A percentile compares a stretch with the other conserved stretches of the same genome.
Conservation (phyloP, 495 filamentous ascomycete genomes). For the Friedmanniomyces simplex region DNA sequence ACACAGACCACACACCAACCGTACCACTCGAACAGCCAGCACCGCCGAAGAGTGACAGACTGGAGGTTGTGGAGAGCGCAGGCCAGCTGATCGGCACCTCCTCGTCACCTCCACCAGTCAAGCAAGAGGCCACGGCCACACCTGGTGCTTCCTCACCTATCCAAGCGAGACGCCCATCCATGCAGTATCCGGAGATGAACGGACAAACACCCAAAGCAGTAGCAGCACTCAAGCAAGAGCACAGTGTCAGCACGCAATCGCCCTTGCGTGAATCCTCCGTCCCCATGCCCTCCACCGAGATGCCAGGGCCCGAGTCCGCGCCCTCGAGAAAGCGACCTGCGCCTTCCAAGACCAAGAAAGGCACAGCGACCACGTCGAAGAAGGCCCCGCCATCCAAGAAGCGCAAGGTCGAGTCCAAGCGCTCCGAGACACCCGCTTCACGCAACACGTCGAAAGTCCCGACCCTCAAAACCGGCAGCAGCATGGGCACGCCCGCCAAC, state of each 20-base stretch:
- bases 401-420: conserved; percentile 43
- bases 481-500: conserved; percentile 33
- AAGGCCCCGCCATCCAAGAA: conserved; percentile 46
- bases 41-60: too few relatives aligned
- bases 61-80: not conserved
- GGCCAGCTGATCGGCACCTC: not conserved
- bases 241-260: conserved; percentile 8
- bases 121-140: conserved; percentile 27
- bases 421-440: conserved; percentile 35
- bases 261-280: conserved; percentile 21
- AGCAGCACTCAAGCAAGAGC: conserved; percentile 14
- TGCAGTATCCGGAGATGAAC: conserved; percentile 9
- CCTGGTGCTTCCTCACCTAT: conserved; percentile 27
- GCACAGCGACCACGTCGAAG: conserved; percentile 37
- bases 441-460: conserved; percentile 39
- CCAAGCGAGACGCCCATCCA: conserved; percentile 11
- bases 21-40: not conserved
- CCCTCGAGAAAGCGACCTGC: conserved; percentile 28
- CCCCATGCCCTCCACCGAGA: conserved; percentile 22
- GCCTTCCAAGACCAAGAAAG: conserved; percentile 41
- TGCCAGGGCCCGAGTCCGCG: conserved; percentile 7
- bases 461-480: conserved; percentile 31
- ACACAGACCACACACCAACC: too few relatives aligned
- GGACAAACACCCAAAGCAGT: conserved; percentile 24
- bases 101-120: conserved; percentile 24